A percentile compares a stretch with the other conserved stretches of the same genome.
Evolutionary conservation across 176 grass and related monocot genomes (phyloP).

Genomic region (Pharus latifolius): DNA sequence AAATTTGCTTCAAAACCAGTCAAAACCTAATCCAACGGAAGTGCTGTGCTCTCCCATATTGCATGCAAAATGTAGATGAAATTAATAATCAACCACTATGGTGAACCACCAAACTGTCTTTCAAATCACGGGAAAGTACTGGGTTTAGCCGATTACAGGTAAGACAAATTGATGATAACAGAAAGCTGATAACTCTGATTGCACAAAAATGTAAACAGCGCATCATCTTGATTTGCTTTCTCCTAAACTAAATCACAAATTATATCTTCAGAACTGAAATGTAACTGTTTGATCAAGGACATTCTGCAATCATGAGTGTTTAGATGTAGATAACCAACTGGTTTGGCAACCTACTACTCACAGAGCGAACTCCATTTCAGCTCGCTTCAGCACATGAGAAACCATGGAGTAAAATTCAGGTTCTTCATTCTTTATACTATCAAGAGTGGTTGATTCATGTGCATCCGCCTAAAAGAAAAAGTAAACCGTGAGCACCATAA

Average conservation of each 20-base stretch:
- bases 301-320: neutral
- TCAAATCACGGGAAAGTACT: neutral
- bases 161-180: neutral
- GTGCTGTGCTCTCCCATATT: too few relatives aligned
- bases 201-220: neutral
- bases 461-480: constrained; percentile 42
- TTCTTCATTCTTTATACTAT: constrained; percentile 52
- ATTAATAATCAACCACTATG: too few relatives aligned
- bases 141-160: neutral
- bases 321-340: neutral
- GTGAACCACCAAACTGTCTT: too few relatives aligned
- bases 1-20: too few relatives aligned
- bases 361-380: constrained; percentile 57
- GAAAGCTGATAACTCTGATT: neutral
- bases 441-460: constrained; percentile 71
- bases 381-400: constrained; percentile 40
- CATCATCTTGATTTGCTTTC: neutral
- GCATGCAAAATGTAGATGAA: too few relatives aligned
- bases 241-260: neutral
- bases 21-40: too few relatives aligned
- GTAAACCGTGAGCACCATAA: neutral
- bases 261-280: neutral
- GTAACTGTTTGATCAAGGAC: neutral
- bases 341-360: neutral
- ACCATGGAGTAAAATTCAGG: constrained; percentile 73